Percentiles rank a stretch among this genome's conserved stretches.
phyloP scores from a whole-genome alignment of 2,329 filamentous ascomycete species.

The Xylaria sp. region DNA sequence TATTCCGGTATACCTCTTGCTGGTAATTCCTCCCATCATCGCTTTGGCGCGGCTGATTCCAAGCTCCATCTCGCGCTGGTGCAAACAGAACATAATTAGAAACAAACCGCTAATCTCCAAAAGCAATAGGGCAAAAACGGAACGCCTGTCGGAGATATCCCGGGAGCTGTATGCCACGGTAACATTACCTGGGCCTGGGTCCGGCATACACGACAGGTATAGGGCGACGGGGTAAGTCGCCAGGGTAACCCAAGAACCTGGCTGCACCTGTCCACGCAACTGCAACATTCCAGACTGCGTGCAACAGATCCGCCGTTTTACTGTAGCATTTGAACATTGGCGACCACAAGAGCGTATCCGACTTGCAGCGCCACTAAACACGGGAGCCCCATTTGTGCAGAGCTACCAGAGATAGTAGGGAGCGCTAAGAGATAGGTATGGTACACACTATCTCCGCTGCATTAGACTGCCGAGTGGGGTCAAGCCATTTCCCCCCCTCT shows the following conservation, averaged over 20 bases:
- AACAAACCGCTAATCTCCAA: constrained; percentile 2
- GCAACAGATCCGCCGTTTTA: constrained; percentile 23
- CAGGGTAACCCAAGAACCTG: background rate
- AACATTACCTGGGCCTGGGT: background rate
- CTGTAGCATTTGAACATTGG: constrained; percentile 11
- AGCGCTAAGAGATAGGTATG: constrained; percentile 6
- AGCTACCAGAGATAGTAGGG: constrained; percentile 21
- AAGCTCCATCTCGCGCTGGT: constrained; percentile 1
- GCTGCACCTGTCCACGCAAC: background rate
- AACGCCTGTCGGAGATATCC: constrained; percentile 1
- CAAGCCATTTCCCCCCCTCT: constrained; percentile 7
- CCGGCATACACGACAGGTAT: constrained; percentile 1
- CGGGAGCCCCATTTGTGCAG: constrained; percentile 35
- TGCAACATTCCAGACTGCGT: constrained; percentile 33
- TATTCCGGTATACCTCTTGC: constrained; percentile 13
- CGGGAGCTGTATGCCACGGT: constrained; percentile 13
- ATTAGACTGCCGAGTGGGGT: constrained; percentile 28
- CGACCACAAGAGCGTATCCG: background rate
- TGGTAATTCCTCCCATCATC: background rate
- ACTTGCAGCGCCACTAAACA: constrained; percentile 36
- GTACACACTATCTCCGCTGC: constrained; percentile 1
- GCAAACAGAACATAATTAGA: constrained; percentile 2
- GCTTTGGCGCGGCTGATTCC: constrained; percentile 8
- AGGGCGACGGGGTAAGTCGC: constrained; percentile 3
- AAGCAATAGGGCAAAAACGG: constrained; percentile 9